Evolutionary conservation across 1,139 yeast species (phyloP).

Genomic region (Debaryomyces subglobosus): DNA sequence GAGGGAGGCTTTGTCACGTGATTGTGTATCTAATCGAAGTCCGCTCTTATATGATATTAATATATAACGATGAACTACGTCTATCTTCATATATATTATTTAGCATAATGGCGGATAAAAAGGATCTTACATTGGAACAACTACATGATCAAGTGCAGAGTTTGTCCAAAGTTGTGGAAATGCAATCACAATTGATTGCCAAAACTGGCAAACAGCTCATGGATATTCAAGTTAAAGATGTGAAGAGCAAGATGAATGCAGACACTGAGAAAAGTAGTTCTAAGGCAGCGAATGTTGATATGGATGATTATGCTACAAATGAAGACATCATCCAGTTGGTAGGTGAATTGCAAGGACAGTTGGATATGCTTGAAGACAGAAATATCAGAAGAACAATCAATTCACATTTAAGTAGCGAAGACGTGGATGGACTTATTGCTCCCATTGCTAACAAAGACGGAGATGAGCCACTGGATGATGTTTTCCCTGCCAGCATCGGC

Average conservation of each 20-base stretch:
- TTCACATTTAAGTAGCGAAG: conserved; percentile 22
- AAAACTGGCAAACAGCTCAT: conserved; percentile 79
- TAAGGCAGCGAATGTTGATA: conserved; percentile 35
- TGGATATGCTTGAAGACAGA: conserved; percentile 71
- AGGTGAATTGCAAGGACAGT: conserved; percentile 86
- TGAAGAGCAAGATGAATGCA: conserved; percentile 41
- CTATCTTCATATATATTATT: not conserved
- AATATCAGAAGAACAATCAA: conserved; percentile 62
- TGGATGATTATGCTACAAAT: conserved; percentile 69
- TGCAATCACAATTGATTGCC: conserved; percentile 44
- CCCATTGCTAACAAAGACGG: conserved; percentile 70
- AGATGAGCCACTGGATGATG: conserved; percentile 54
- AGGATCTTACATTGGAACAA: conserved; percentile 4
- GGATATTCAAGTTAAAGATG: conserved; percentile 61
- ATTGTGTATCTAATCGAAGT: not conserved
- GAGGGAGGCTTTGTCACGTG: not conserved
- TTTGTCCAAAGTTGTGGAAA: conserved; percentile 52
- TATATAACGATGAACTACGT: not conserved
- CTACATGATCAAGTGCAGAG: conserved; percentile 38
- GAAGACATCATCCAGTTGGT: conserved; percentile 85
- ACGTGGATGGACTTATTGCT: conserved; percentile 19
- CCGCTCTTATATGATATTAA: not conserved
- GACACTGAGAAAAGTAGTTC: conserved; percentile 18
- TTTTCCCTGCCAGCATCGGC: conserved; percentile 63
- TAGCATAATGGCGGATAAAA: conserved; percentile 4